A percentile compares a stretch with the other conserved stretches of the same genome.
phyloP scores from a whole-genome alignment of 192 early-diverging fungal genomes.

The Coemansia sp. region DNA sequence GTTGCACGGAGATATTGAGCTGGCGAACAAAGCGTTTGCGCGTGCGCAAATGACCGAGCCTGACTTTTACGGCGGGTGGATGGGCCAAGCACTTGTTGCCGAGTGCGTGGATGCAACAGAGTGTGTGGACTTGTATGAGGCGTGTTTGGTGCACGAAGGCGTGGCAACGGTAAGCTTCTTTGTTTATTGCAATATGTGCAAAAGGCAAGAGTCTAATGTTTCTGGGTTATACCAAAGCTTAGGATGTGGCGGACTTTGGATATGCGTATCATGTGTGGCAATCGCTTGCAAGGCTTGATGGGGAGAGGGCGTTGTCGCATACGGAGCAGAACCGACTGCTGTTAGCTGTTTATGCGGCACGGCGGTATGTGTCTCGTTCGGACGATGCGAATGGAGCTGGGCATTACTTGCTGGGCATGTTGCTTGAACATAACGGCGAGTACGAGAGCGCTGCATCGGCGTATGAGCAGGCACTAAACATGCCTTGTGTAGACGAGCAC shows the following conservation, averaged over 20 bases:
- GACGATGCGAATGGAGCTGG: slow-evolving; percentile 25
- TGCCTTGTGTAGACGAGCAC: slow-evolving; percentile 15
- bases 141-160: slow-evolving; percentile 70
- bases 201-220: too few relatives aligned
- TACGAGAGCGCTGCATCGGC: slow-evolving; percentile 65
- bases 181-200: too few relatives aligned
- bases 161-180: slow-evolving; percentile 40
- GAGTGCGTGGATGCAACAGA: slow-evolving; percentile 56
- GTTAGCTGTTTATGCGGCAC: slow-evolving; percentile 40
- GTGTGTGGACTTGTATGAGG: slow-evolving; percentile 69
- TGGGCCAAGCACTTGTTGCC: slow-evolving; percentile 83
- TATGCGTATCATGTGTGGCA: slow-evolving; percentile 55
- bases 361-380: slow-evolving; percentile 27
- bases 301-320: slow-evolving; percentile 24
- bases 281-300: slow-evolving; percentile 6
- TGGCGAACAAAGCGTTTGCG: slow-evolving; percentile 72
- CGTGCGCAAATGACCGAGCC: slow-evolving; percentile 75
- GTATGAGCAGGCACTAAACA: slow-evolving; percentile 55
- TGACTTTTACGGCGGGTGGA: slow-evolving; percentile 74
- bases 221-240: too few relatives aligned
- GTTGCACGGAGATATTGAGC: slow-evolving; percentile 63
- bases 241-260: slow-evolving; percentile 66
- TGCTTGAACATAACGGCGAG: slow-evolving; percentile 73
- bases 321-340: slow-evolving; percentile 31
- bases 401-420: slow-evolving; percentile 62